Evolutionary conservation across 2,329 filamentous ascomycete genomes (phyloP), one percentile per base, ranked within the genome.

Genomic region (Colletotrichum limetticola): DNA sequence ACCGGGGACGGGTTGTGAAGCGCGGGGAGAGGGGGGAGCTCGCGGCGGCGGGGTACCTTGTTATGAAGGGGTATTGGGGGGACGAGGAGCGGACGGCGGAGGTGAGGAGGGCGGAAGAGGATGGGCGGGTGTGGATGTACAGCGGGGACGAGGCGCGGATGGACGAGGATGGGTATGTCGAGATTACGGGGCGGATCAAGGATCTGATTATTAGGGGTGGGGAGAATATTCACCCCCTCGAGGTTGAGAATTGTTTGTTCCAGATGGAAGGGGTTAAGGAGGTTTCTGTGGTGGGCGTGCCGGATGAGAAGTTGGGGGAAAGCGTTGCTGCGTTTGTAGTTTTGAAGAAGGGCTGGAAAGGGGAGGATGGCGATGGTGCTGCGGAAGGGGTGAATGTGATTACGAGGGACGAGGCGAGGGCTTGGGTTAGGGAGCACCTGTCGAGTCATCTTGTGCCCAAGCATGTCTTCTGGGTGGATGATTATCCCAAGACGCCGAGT

Each of bases 121-220:
- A 88, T 11, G 82, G 87, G 1, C 86, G 87, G 6, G 89, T 87
- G 58, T 98, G 96, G 96, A 97, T 98, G 93, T 87, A 93, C 82
- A 97, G 93, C 0, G 97, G 97, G 24, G 97, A 99, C 79, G 96
- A 98, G 85, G 97, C 95, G 2, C 85, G 86, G 65, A 97, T 98
- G 89, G 94, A 97, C 74, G 86, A 83, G 5, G 88, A 95, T 32
- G 97, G 96, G 2, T 98, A 95, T 80, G 90, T 98, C 2, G 89
- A 90, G 76, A 98, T 98, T 79, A 98, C 95, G 1, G 95, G 95
- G 3, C 88, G 95, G 19, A 96, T 98, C 79, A 98, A 98, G 83
- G 97, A 99, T 80, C 83, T 98, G 67, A 98, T 99, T 77, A 98
- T 98, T 80, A 90, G 95, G 30, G 96, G 94, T 32, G 97, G 97